Evolutionary conservation across 2,329 filamentous ascomycete species (phyloP).

Genomic region (Colletotrichum paranaense): DNA sequence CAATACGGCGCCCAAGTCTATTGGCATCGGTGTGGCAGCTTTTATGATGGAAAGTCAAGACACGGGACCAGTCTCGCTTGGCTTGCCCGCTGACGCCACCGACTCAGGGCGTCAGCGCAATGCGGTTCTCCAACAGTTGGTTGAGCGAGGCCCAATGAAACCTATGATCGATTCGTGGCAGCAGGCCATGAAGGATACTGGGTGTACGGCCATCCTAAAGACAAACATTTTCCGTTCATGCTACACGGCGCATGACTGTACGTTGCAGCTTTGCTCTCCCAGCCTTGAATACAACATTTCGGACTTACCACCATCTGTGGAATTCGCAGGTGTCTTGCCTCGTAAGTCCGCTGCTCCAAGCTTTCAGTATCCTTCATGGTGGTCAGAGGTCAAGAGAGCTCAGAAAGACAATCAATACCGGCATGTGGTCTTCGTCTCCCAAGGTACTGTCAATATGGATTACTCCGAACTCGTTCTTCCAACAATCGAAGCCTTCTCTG

Average conservation of each 20-base stretch:
- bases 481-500: conserved; percentile 53
- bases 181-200: background rate
- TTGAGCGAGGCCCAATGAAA: conserved; percentile 30
- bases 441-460: conserved; percentile 56
- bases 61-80: conserved; percentile 44
- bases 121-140: conserved; percentile 30
- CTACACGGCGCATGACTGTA: conserved; percentile 43
- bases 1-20: conserved; percentile 38
- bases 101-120: conserved; percentile 45
- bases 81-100: conserved; percentile 44
- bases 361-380: conserved; percentile 55
- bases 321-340: conserved; percentile 55
- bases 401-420: conserved; percentile 15
- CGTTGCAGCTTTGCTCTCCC: conserved; percentile 50
- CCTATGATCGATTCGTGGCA: conserved; percentile 25
- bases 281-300: conserved; percentile 52
- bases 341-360: conserved; percentile 43
- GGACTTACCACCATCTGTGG: conserved; percentile 50
- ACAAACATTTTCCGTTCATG: conserved; percentile 13
- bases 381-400: conserved; percentile 50
- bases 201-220: conserved; percentile 14
- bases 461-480: conserved; percentile 57
- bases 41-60: conserved; percentile 45
- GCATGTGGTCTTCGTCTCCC: conserved; percentile 55
- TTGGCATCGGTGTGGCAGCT: conserved; percentile 47